Conservation (phyloP, 306 rosid genomes). For the Rosa lucieae region DNA sequence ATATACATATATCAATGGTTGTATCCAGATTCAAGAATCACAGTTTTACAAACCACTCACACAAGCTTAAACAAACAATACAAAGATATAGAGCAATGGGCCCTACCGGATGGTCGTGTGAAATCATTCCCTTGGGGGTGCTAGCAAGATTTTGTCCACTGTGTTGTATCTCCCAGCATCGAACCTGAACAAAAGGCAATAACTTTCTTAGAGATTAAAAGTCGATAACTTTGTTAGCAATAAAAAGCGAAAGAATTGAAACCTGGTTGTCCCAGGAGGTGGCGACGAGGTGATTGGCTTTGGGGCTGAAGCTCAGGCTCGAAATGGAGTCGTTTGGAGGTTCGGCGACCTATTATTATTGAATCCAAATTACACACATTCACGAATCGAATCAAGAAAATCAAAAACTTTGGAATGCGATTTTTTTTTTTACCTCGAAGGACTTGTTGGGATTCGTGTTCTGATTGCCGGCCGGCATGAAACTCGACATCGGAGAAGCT, state of each 20-base stretch:
- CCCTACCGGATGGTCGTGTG: slow-evolving; percentile 74
- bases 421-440: background rate
- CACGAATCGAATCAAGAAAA: background rate
- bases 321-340: slow-evolving; percentile 78
- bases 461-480: background rate
- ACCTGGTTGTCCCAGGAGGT: slow-evolving; percentile 96
- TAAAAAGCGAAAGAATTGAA: background rate
- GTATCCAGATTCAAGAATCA: background rate
- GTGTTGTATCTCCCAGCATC: slow-evolving; percentile 76
- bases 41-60: background rate
- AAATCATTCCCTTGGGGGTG: slow-evolving; percentile 73
- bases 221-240: no score
- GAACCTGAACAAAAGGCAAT: slow-evolving; percentile 38
- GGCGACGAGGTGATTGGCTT: slow-evolving; percentile 72
- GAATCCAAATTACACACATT: background rate
- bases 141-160: slow-evolving; percentile 53
- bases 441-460: slow-evolving; percentile 16
- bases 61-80: background rate
- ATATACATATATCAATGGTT: background rate
- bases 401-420: background rate
- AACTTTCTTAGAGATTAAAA: no score
- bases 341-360: slow-evolving; percentile 53
- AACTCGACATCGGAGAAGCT: slow-evolving; percentile 5
- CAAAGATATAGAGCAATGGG: background rate
- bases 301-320: slow-evolving; percentile 71